Percentiles rank a stretch among this genome's conserved stretches.
These are phyloP conservation scores for Metschnikowia dekortorum DNA, from an alignment of 805 yeast genomes.

Conservation along the genomic window DNA sequence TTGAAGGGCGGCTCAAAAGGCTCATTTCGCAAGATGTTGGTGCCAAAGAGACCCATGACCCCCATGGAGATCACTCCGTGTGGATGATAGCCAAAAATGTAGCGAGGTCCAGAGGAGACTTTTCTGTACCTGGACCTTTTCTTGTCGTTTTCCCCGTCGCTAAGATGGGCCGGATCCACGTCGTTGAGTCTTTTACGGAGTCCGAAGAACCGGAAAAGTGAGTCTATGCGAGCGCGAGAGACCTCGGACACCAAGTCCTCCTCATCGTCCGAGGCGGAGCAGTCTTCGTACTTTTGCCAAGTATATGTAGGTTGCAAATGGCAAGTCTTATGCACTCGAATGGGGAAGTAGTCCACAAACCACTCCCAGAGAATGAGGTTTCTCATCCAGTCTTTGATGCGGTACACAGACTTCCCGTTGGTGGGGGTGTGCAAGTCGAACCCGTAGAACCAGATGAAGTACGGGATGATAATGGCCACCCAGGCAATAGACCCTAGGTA, in stretches of 20 bases:
- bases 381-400: conserved; percentile 57
- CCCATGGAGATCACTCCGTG: conserved; percentile 96
- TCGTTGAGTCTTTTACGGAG: conserved; percentile 36
- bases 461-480: conserved; percentile 60
- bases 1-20: conserved; percentile 35
- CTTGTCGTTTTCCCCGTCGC: neutral
- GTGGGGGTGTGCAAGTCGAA: conserved; percentile 66
- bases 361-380: conserved; percentile 59
- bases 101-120: conserved; percentile 59
- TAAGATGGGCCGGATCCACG: conserved; percentile 15
- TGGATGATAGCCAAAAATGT: conserved; percentile 91
- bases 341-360: conserved; percentile 79
- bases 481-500: conserved; percentile 57
- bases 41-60: conserved; percentile 76
- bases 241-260: conserved; percentile 39
- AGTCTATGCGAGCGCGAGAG: conserved; percentile 33
- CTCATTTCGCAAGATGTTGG: conserved; percentile 44
- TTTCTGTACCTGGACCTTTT: conserved; percentile 17
- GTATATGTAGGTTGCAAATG: conserved; percentile 73
- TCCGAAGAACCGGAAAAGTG: conserved; percentile 32
- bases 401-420: conserved; percentile 61
- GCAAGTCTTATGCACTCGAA: conserved; percentile 59
- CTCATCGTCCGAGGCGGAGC: conserved; percentile 29
- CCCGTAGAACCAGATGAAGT: conserved; percentile 50
- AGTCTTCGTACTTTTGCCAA: conserved; percentile 25